Evolutionary conservation across 768 basidiomycete species (phyloP), one percentile per base, ranked within the genome.

Genomic region (Sarcodon aspratus): DNA sequence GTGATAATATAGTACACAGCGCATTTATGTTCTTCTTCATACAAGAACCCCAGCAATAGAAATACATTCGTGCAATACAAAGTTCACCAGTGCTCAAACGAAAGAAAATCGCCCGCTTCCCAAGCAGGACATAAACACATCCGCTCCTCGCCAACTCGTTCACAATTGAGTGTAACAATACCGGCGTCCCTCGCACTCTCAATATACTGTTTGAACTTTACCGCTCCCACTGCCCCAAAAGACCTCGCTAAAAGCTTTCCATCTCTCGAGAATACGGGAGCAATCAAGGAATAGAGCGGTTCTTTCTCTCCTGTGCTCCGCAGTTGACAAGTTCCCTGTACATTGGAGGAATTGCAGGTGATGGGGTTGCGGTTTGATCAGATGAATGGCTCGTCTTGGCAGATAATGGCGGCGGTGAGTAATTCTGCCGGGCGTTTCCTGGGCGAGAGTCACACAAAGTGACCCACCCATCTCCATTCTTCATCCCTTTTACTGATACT

Each of bases 121-220:
- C 17, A 9, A 42, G 9, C 40, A 13, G 64, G 59, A 9, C 56
- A 57, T 34, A 73, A 55, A 10, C 17, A n/a, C 7, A 42, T 42
- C 13, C 8, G 65, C 67, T 11, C 49, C 35, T 4, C 63, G 63
- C 27, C 61, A 66, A 38, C 36, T 40, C 3, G 71, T 73, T 31
- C 75, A 75, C 11, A 66, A 60, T 37, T 65, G 62, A 47, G 15
- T 13, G 15, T 42, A 27, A 75, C 54, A 32, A 76, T 61, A 18
- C 63, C 45, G 5, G 13, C 46, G 52, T 52, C 3, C 51, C 46
- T 33, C 45, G 52, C 13, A 35, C 48, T 18, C 11, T 33, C 13
- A 45, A 43, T 46, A 52, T 76, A 78, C 37, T 70, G 65, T 13
- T 60, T 60, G 52, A 76, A 74, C 21, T 57, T 66, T 6, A 63